Conservation (phyloP, 1,284 basidiomycete species). For the Puccinia polysora region DNA sequence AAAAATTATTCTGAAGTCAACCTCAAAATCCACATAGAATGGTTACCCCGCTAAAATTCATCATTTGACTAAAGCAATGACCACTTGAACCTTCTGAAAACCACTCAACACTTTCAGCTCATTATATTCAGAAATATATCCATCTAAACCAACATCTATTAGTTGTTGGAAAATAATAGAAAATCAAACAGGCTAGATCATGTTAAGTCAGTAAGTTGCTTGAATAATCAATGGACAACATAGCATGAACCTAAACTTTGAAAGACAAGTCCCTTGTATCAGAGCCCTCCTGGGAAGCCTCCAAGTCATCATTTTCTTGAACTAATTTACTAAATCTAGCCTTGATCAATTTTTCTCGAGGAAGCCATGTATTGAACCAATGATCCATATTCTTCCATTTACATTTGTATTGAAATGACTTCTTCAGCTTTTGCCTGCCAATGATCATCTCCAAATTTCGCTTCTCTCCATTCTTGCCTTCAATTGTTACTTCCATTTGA, state of each 20-base stretch:
- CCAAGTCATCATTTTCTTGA: conserved; percentile 93
- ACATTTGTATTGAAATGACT: conserved; percentile 88
- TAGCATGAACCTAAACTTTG: conserved; percentile 48
- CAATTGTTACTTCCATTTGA: conserved; percentile 78
- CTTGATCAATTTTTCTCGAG: conserved; percentile 77
- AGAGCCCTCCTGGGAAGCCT: conserved; percentile 82
- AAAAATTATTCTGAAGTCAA: not conserved
- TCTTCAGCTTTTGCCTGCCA: conserved; percentile 96
- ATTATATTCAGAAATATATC: conserved; percentile 94
- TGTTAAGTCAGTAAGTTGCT: not conserved
- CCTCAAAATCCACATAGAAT: not conserved
- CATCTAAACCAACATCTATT: conserved; percentile 80
- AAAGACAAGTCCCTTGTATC: conserved; percentile 59
- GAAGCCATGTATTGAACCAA: conserved; percentile 84
- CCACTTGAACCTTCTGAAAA: conserved; percentile 93
- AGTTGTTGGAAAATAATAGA: conserved; percentile 51
- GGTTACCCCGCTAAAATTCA: too few relatives aligned
- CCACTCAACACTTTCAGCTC: conserved; percentile 69
- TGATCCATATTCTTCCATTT: conserved; percentile 95
- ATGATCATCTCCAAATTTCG: conserved; percentile 84
- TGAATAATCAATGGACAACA: too few relatives aligned
- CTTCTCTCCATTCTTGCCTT: conserved; percentile 83
- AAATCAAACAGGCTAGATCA: too few relatives aligned
- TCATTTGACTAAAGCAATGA: conserved; percentile 63
- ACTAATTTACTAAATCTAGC: conserved; percentile 89